These are phyloP conservation scores for Diaporthe citri DNA, from an alignment of 2,329 filamentous ascomycete genomes.

Conservation along the genomic window DNA sequence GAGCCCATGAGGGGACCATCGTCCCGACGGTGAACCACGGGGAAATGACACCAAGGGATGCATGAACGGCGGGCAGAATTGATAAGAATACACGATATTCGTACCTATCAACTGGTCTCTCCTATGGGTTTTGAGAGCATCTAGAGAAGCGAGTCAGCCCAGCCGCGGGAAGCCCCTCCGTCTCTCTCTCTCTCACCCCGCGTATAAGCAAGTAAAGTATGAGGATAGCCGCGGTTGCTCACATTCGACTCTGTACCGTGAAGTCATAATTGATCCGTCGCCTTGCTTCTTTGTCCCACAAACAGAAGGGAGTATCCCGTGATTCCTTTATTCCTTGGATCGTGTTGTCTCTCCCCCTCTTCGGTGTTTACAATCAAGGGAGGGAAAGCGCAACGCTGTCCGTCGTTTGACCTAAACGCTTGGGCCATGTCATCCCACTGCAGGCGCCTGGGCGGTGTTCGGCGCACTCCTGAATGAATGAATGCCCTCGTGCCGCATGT, in stretches of 20 bases:
- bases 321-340: background rate
- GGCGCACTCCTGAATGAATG: constrained; percentile 7
- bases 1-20: background rate
- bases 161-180: background rate
- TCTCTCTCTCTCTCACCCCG: background rate
- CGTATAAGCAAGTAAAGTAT: too few species aligned
- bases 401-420: constrained; percentile 22
- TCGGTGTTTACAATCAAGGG: background rate
- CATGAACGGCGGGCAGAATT: background rate
- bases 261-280: constrained; percentile 63
- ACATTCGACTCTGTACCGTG: constrained; percentile 81
- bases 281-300: constrained; percentile 7
- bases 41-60: background rate
- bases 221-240: constrained; percentile 51
- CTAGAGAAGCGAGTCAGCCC: constrained; percentile 51
- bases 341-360: background rate
- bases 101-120: constrained; percentile 89
- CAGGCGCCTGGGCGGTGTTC: constrained; percentile 18
- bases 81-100: constrained; percentile 20
- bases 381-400: constrained; percentile 12
- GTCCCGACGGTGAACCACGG: constrained; percentile 20
- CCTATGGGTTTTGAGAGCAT: constrained; percentile 83
- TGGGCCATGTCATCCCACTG: constrained; percentile 34
- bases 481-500: background rate
- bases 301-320: background rate